These are phyloP conservation scores for Tagetes patula DNA, from an alignment of 129 eudicot species.

Conservation along the genomic window DNA sequence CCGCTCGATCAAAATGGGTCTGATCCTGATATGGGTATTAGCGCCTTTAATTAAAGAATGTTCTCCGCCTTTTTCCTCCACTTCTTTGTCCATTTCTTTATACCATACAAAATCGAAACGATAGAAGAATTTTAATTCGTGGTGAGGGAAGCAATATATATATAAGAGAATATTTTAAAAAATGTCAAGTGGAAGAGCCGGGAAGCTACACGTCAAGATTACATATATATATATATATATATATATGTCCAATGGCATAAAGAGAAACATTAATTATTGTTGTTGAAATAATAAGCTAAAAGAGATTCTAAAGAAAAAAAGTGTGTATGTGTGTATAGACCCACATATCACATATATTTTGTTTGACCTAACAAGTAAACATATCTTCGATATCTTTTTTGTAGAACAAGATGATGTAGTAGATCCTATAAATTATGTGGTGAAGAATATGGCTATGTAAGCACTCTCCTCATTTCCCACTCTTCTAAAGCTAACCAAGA, in stretches of 20 bases:
- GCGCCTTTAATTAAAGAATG: too few species aligned
- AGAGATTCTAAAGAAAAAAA: slow-evolving; percentile 16
- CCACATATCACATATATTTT: neutral
- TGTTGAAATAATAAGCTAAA: slow-evolving; percentile 3
- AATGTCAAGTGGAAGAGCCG: neutral
- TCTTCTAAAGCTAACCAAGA: neutral
- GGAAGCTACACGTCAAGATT: slow-evolving; percentile 1
- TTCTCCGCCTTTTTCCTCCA: too few species aligned
- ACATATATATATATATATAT: neutral
- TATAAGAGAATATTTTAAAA: too few species aligned
- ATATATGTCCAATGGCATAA: neutral
- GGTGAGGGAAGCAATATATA: neutral
- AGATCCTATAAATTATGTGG: slow-evolving; percentile 13
- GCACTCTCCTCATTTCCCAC: slow-evolving; percentile 26
- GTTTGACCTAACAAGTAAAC: slow-evolving; percentile 19
- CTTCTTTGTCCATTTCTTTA: too few species aligned
- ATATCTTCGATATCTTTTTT: neutral
- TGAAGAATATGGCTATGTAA: slow-evolving; percentile 24
- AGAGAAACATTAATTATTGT: slow-evolving; percentile 9
- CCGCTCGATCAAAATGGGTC: too few species aligned
- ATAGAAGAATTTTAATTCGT: neutral
- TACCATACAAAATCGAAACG: neutral
- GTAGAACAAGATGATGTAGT: slow-evolving; percentile 11
- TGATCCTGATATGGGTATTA: too few species aligned
- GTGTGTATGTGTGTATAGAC: neutral